Evolutionary conservation across 768 basidiomycete genomes (phyloP), one percentile per base, ranked within the genome.

Genomic region (Pisolithus tinctorius): DNA sequence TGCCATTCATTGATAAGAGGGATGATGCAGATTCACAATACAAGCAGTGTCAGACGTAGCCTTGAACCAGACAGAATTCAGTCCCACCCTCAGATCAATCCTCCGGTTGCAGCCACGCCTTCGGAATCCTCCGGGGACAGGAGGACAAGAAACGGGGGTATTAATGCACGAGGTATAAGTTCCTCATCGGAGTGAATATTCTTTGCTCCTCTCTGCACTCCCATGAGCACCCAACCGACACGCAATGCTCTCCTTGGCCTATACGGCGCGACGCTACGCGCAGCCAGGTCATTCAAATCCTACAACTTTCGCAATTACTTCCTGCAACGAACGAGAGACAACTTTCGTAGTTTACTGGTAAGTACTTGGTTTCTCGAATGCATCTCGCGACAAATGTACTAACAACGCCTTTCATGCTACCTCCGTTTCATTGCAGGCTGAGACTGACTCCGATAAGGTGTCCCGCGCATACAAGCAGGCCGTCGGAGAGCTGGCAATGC

Each of bases 241-340:
- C 76, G 80, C 30, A 74, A 77, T 48, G 80, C 86, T 23, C 76
- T 94, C 39, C 72, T 83, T 29, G 75, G 75, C 47, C 80, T 97
- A 13, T 94, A 96, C 66, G 68, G 81, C 25, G 74, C 81, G 14
- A 86, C 80, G 58, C 79, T 93, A 50, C 80, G 85, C 57, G 78
- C 89, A 13, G 84, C 93, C 27, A 79, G 78, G 56, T 79, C 84
- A 14, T 98, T 96, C 74, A 83, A 84, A 62, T 93, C 92, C 13
- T 98, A 97, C 74, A 98, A 98, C 72, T 98, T 95, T 69, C 79
- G 92, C 31, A 75, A 84, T 51, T 96, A 95, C 67, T 96, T 94
- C 66, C 55, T 87, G 23, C 71, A 72, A 14, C 74, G 83, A 34
- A 87, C 93, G 4, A 80, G 80, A 64, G 77, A 80, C 30, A 80